Conservation (phyloP, 352 stramenopile genomes). For the Phytophthora fragariaefolia region DNA sequence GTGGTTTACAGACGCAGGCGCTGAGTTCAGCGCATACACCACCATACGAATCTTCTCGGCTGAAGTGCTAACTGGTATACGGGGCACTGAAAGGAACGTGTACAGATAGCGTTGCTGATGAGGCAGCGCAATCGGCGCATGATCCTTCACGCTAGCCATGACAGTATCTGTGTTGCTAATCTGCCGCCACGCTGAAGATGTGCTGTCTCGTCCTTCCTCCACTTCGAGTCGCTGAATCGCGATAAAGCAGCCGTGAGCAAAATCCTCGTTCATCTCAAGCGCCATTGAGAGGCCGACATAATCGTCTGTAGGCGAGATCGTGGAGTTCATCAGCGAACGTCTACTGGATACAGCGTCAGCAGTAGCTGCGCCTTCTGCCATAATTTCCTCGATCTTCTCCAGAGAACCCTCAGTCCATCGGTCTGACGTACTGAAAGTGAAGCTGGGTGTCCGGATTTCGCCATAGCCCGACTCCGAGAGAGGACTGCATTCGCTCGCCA, state of each 20-base stretch:
- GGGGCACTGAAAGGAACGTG: slow-evolving; percentile 84
- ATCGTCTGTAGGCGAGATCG: slow-evolving; percentile 52
- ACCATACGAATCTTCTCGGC: slow-evolving; percentile 82
- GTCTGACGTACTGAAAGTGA: slow-evolving; percentile 74
- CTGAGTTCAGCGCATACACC: slow-evolving; percentile 65
- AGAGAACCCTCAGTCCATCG: slow-evolving; percentile 59
- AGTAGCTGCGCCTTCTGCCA: slow-evolving; percentile 43
- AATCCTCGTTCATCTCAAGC: slow-evolving; percentile 84
- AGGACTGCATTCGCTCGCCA: slow-evolving; percentile 53
- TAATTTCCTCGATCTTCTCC: slow-evolving; percentile 54
- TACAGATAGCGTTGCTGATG: slow-evolving; percentile 67
- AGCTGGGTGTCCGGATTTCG: slow-evolving; percentile 81
- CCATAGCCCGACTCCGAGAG: slow-evolving; percentile 70
- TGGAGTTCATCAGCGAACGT: slow-evolving; percentile 37
- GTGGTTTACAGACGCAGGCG: slow-evolving; percentile 45
- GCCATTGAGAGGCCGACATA: slow-evolving; percentile 85
- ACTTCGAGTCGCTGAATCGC: slow-evolving; percentile 74
- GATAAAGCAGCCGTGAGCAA: slow-evolving; percentile 77
- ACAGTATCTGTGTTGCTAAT: slow-evolving; percentile 88
- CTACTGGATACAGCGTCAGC: slow-evolving; percentile 31
- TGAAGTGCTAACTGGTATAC: slow-evolving; percentile 60
- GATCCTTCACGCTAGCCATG: slow-evolving; percentile 62
- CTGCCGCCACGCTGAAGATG: slow-evolving; percentile 62
- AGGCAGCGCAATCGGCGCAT: slow-evolving; percentile 22
- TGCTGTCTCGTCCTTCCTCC: slow-evolving; percentile 34